Evolutionary conservation across 192 early-diverging fungal genomes (phyloP).

Genomic region (Funneliformis geosporum): DNA sequence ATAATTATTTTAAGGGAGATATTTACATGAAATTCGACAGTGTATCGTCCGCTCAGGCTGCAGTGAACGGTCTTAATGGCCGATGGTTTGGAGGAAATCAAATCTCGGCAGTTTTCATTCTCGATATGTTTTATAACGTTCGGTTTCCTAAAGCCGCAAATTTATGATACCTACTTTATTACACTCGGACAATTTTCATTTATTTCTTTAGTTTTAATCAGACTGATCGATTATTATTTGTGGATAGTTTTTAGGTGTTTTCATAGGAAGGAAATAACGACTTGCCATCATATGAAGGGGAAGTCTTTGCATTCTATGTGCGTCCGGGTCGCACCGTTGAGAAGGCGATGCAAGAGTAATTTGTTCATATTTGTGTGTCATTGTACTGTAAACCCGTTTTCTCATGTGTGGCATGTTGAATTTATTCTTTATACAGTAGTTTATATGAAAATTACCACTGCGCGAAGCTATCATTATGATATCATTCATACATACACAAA

Average conservation of each 20-base stretch:
- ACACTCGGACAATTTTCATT: neutral
- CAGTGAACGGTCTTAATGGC: conserved; percentile 73
- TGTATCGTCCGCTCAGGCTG: conserved; percentile 61
- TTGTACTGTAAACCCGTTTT: conserved; percentile 25
- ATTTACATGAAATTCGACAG: conserved; percentile 84
- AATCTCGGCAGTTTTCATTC: conserved; percentile 62
- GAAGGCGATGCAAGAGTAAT: conserved; percentile 26
- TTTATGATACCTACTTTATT: conserved; percentile 32
- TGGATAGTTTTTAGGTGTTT: conserved; percentile 29
- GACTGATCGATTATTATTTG: conserved; percentile 32
- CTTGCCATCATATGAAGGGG: conserved; percentile 25
- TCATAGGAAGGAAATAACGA: conserved; percentile 23
- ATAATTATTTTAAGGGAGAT: conserved; percentile 59
- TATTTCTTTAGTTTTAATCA: conserved; percentile 2
- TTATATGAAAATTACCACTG: conserved; percentile 25
- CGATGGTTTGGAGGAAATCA: conserved; percentile 91
- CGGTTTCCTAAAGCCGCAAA: conserved; percentile 63
- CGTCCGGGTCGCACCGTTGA: conserved; percentile 15
- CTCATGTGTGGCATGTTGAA: conserved; percentile 31
- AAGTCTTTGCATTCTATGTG: conserved; percentile 20
- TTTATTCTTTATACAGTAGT: conserved; percentile 30
- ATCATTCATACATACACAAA: conserved; percentile 24
- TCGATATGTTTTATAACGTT: conserved; percentile 66
- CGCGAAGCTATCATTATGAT: conserved; percentile 28
- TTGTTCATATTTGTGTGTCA: conserved; percentile 33